Percentiles rank a stretch among this genome's conserved stretches.
Conservation (phyloP, 2,329 filamentous ascomycete genomes). For the Hypoxylon sp. region DNA sequence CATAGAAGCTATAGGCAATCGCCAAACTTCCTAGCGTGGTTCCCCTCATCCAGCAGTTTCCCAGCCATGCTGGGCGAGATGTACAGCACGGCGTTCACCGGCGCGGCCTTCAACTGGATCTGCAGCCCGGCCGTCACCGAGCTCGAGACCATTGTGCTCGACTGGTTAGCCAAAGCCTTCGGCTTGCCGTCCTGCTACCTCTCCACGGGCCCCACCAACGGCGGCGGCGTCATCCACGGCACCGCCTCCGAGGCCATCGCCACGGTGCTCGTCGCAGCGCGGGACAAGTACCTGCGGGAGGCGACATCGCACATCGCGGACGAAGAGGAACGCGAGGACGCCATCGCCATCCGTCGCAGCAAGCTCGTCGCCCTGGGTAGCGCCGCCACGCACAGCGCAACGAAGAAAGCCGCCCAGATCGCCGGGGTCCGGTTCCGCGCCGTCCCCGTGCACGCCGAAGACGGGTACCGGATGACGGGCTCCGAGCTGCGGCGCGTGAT, state of each 20-base stretch:
- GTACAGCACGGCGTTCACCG: constrained; percentile 89
- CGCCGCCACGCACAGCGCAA: constrained; percentile 84
- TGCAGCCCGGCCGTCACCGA: constrained; percentile 94
- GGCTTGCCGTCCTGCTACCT: constrained; percentile 80
- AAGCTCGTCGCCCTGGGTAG: constrained; percentile 85
- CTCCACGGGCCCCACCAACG: constrained; percentile 77
- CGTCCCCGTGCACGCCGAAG: constrained; percentile 73
- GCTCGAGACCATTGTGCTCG: constrained; percentile 91
- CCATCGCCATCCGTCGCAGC: constrained; percentile 74
- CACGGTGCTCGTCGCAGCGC: constrained; percentile 87
- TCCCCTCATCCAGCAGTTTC: constrained; percentile 85
- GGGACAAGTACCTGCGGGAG: constrained; percentile 81
- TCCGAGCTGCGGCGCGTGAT: constrained; percentile 72
- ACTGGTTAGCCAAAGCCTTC: constrained; percentile 88
- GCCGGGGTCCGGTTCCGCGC: constrained; percentile 85
- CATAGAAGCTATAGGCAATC: constrained; percentile 71
- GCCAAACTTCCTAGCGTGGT: constrained; percentile 97
- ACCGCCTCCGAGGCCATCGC: constrained; percentile 90
- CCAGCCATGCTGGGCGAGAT: constrained; percentile 92
- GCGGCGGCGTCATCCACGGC: constrained; percentile 95
- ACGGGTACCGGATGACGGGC: constrained; percentile 80
- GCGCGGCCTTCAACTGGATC: constrained; percentile 97
- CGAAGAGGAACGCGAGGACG: constrained; percentile 76
- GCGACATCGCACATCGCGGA: constrained; percentile 65
- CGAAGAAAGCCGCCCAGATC: constrained; percentile 88